A percentile compares a stretch with the other conserved stretches of the same genome.
These are phyloP conservation scores for Dryas integrifolia DNA, from an alignment of 331 rosid species.

Conservation along the genomic window DNA sequence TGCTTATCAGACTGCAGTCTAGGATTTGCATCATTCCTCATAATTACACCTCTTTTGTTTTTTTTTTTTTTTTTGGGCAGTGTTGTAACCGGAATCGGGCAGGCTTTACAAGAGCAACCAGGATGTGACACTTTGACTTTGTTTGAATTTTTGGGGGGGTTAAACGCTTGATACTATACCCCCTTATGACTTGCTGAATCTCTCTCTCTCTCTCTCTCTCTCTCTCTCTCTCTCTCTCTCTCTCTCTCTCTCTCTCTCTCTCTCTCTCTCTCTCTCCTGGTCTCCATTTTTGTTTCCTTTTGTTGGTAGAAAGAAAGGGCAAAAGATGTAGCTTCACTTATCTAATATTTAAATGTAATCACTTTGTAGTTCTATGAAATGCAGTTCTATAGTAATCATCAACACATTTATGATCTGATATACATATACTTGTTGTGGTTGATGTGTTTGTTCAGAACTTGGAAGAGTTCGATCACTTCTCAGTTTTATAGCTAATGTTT, in stretches of 20 bases:
- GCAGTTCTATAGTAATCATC: slow-evolving; percentile 8
- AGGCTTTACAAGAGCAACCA: slow-evolving; percentile 19
- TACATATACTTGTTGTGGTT: background rate
- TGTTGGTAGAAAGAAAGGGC: slow-evolving; percentile 26
- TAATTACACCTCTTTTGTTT: background rate
- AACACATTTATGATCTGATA: background rate
- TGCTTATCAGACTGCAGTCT: background rate
- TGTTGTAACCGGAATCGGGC: slow-evolving; percentile 22
- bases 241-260: too few species aligned
- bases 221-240: too few species aligned
- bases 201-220: background rate
- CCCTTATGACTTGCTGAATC: background rate
- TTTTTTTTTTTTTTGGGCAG: background rate
- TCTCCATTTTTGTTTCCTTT: background rate
- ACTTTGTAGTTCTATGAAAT: slow-evolving; percentile 26
- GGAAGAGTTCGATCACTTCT: background rate
- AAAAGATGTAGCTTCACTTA: slow-evolving; percentile 19
- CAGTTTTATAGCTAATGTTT: too few species aligned
- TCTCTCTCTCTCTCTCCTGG: background rate
- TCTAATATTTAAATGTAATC: slow-evolving; percentile 17
- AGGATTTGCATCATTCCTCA: background rate
- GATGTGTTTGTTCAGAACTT: background rate
- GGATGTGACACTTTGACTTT: slow-evolving; percentile 15
- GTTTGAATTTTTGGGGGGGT: slow-evolving; percentile 13
- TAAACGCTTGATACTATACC: background rate